Evolutionary conservation across 768 basidiomycete species (phyloP).

Genomic region (Myochromella boudieri): DNA sequence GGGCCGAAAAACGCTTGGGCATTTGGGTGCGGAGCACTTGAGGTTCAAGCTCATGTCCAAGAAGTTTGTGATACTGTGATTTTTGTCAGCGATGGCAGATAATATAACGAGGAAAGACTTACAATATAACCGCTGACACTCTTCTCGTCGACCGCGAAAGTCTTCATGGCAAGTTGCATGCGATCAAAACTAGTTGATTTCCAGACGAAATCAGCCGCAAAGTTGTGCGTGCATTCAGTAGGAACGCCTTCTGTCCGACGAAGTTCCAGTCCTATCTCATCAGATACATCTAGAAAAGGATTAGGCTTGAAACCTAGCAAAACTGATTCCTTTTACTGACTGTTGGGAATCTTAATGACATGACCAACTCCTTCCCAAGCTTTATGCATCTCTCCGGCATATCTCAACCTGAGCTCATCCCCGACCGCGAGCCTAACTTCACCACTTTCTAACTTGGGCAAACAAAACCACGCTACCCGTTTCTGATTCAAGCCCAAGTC

Average conservation of each 20-base stretch:
- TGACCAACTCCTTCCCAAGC: slow-evolving; percentile 98
- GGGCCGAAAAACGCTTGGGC: slow-evolving; percentile 97
- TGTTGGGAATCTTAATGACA: slow-evolving; percentile 99
- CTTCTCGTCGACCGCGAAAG: slow-evolving; percentile 98
- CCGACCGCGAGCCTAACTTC: slow-evolving; percentile 97
- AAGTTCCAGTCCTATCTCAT: slow-evolving; percentile 95
- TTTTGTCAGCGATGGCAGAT: slow-evolving; percentile 1
- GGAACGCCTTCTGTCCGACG: slow-evolving; percentile 91
- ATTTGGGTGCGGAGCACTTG: slow-evolving; percentile 89
- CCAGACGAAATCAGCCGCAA: slow-evolving; percentile 99
- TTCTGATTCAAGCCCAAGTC: slow-evolving; percentile 98
- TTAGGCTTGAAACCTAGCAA: not conserved
- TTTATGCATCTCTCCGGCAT: slow-evolving; percentile 86
- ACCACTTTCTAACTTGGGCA: slow-evolving; percentile 97
- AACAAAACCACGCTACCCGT: slow-evolving; percentile 95
- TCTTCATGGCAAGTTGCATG: slow-evolving; percentile 99
- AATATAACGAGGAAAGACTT: slow-evolving; percentile 30
- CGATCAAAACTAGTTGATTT: slow-evolving; percentile 99
- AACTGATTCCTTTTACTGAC: slow-evolving; percentile 44
- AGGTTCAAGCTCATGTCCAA: slow-evolving; percentile 96
- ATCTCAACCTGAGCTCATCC: slow-evolving; percentile 89
- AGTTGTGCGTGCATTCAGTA: slow-evolving; percentile 90
- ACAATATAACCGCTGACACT: slow-evolving; percentile 99
- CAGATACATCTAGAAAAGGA: slow-evolving; percentile 78
- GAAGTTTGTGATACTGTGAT: slow-evolving; percentile 90